Base-by-base conservation (phyloP, 352 stramenopile genomes). In the Aphanomyces cochlioides region DNA sequence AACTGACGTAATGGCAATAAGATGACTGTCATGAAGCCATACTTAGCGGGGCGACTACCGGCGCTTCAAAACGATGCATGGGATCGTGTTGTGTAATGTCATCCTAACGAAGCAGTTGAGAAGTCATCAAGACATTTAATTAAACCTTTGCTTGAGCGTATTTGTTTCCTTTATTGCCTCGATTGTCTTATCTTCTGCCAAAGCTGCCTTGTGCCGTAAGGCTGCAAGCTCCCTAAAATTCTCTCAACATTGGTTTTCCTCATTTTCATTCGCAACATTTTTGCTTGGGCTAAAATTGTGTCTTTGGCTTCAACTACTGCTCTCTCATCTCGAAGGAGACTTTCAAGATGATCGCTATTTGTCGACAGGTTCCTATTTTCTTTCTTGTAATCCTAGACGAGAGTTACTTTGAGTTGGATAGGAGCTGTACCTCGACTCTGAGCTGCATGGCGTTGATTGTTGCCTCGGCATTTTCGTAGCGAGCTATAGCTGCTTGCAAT, bases 221-320 rank as follows among this genome's bases (percentile, higher is more conserved):
- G 45, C 64, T 34, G 7, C n/a, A 15, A 70, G 21, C 45, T 70
- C 64, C n/a, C 64, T 70, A 21, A 5, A 28, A 28, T 28, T 28
- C 28, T 28, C 28, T 28, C 28, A 28, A 28, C 28, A 28, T 28
- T 28, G 28, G 28, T 28, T 28, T 28, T 28, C 28, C 28, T 28
- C 28, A 28, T 28, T 5, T 5, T 59, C 36, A 36, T 39, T 6
- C 8, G 12, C 13, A 13, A 70, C 64, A 36, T 15, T 28, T 53
- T 54, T 12, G 43, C 10, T 43, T 59, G 39, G 15, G 21, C 28
- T 28, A 70, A 19, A 15, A 19, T 37, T 7, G 19, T 8, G 10
- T 70, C 64, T 34, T 70, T 70, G 13, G 17, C 47, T 53, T 70
- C 64, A 10, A 61, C 19, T 21, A 37, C 48, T 10, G 43, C 40